phyloP scores from a whole-genome alignment of 2,329 filamentous ascomycete species.

The Lecanicillium sp. region DNA sequence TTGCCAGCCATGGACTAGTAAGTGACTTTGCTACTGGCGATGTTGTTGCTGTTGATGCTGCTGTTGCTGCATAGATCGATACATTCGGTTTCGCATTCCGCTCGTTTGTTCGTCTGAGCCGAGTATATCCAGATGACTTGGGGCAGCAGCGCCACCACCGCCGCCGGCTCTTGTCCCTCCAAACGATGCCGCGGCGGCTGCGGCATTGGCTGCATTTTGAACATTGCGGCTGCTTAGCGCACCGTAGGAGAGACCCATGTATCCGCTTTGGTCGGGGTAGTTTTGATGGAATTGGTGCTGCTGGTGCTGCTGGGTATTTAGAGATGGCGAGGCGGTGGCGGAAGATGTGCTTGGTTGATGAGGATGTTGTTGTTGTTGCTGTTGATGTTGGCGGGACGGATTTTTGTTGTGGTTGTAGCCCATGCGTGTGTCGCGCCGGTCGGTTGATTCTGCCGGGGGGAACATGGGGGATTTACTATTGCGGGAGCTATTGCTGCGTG shows the following conservation, averaged over 20 bases:
- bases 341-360: conserved; percentile 5
- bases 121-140: conserved; percentile 3
- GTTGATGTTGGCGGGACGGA: not conserved
- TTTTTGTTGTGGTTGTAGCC: too few relatives aligned
- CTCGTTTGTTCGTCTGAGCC: conserved; percentile 5
- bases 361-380: conserved; percentile 1
- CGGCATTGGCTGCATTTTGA: not conserved
- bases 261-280: conserved; percentile 3
- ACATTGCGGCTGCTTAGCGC: conserved; percentile 2
- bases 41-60: conserved; percentile 7
- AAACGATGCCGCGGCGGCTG: too few relatives aligned
- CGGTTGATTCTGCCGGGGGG: too few relatives aligned
- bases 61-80: conserved; percentile 8
- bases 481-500: too few relatives aligned
- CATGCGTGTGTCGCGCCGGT: too few relatives aligned
- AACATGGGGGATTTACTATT: too few relatives aligned
- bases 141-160: conserved; percentile 4
- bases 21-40: conserved; percentile 3
- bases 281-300: conserved; percentile 6
- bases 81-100: conserved; percentile 7
- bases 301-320: conserved; percentile 1
- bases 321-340: not conserved
- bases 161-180: too few relatives aligned
- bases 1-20: not conserved
- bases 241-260: conserved; percentile 6